Evolutionary conservation across 2,329 filamentous ascomycete species (phyloP).

Genomic region (Endocalyx cinctus): DNA sequence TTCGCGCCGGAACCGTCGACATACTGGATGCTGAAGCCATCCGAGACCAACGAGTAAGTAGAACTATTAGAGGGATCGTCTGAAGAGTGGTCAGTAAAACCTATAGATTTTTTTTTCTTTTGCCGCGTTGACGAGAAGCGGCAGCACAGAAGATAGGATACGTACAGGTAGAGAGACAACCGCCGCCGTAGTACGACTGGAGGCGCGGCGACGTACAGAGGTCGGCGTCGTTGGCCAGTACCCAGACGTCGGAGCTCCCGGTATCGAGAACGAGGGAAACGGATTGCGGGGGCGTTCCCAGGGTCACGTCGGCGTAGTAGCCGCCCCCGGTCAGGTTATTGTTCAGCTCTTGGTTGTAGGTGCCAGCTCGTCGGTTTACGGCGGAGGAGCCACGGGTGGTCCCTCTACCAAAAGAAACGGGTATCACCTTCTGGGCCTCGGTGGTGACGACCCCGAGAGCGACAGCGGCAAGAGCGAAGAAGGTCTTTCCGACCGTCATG

Average conservation of each 20-base stretch:
- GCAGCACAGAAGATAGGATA: background rate
- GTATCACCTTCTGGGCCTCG: constrained; percentile 19
- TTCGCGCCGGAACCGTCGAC: constrained; percentile 50
- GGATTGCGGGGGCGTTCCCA: constrained; percentile 55
- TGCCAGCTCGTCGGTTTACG: constrained; percentile 17
- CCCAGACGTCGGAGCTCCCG: constrained; percentile 60
- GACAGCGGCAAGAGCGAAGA: constrained; percentile 10
- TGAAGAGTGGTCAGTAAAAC: constrained; percentile 9
- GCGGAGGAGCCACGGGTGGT: constrained; percentile 6
- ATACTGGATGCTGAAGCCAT: constrained; percentile 57
- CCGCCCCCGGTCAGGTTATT: constrained; percentile 53
- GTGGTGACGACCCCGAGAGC: constrained; percentile 10
- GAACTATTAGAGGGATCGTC: constrained; percentile 41
- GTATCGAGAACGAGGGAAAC: constrained; percentile 56
- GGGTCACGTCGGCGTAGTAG: constrained; percentile 52
- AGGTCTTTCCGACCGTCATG: constrained; percentile 13
- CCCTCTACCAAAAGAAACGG: constrained; percentile 19
- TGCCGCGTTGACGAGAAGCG: background rate
- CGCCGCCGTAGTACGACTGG: constrained; percentile 31
- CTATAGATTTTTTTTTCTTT: too few species aligned
- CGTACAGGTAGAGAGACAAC: constrained; percentile 39
- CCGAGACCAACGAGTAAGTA: constrained; percentile 41
- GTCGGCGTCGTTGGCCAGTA: constrained; percentile 35
- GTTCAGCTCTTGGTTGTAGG: constrained; percentile 35
- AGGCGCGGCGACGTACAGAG: constrained; percentile 33